A percentile compares a stretch with the other conserved stretches of the same genome.
Conservation (phyloP, 2,329 filamentous ascomycete species). For the Penicillium polonicum region DNA sequence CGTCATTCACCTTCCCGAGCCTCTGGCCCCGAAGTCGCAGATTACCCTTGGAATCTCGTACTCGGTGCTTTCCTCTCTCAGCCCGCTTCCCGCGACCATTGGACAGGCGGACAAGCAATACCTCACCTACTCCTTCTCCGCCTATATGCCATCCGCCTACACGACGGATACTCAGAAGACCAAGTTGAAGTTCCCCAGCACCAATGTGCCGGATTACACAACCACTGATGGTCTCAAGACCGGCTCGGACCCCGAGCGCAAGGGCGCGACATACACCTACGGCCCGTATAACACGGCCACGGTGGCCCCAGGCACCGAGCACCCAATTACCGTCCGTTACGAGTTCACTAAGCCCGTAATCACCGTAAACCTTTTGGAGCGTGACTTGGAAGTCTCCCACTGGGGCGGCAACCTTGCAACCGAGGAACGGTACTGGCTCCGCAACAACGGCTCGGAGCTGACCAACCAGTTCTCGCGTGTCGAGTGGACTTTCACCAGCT, state of each 20-base stretch:
- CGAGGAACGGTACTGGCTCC: conserved; percentile 88
- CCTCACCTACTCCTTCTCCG: conserved; percentile 80
- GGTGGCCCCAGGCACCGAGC: conserved; percentile 70
- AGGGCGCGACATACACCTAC: conserved; percentile 83
- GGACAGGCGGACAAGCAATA: conserved; percentile 84
- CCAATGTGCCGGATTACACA: conserved; percentile 81
- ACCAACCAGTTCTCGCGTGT: conserved; percentile 71
- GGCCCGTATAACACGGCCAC: conserved; percentile 73
- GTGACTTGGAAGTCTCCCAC: conserved; percentile 92
- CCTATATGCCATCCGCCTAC: conserved; percentile 82
- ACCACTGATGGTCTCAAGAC: conserved; percentile 61
- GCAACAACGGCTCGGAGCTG: conserved; percentile 80
- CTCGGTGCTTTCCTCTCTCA: conserved; percentile 74
- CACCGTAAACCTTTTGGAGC: conserved; percentile 74
- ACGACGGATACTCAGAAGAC: conserved; percentile 91
- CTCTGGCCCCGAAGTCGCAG: conserved; percentile 73
- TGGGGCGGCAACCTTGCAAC: conserved; percentile 97
- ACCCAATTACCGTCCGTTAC: conserved; percentile 78
- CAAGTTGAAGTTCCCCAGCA: conserved; percentile 81
- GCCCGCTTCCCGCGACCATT: conserved; percentile 77
- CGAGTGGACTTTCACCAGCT: conserved; percentile 69
- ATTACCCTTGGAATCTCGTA: conserved; percentile 87
- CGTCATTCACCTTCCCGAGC: conserved; percentile 72
- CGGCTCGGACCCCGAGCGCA: conserved; percentile 71
- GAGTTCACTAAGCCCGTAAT: conserved; percentile 92